A percentile compares a stretch with the other conserved stretches of the same genome.
These are phyloP conservation scores for Alternaria burnsii DNA, from an alignment of 2,329 filamentous ascomycete species.

Conservation along the genomic window DNA sequence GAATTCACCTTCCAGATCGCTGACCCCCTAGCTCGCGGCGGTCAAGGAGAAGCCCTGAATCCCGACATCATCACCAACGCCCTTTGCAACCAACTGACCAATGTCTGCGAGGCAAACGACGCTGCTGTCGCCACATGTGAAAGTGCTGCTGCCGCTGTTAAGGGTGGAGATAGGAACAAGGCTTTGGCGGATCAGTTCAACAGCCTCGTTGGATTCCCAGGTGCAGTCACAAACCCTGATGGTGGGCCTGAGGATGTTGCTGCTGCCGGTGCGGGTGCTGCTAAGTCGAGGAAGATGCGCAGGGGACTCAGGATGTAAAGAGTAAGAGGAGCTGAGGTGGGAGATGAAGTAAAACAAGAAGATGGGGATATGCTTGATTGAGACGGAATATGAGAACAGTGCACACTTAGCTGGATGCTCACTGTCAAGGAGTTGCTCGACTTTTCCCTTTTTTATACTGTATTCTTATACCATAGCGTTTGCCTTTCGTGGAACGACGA, in stretches of 20 bases:
- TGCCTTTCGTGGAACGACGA: not conserved
- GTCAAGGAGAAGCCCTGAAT: slow-evolving; percentile 74
- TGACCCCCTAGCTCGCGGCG: slow-evolving; percentile 67
- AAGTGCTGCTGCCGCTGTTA: slow-evolving; percentile 62
- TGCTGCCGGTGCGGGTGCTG: slow-evolving; percentile 27
- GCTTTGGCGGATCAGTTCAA: slow-evolving; percentile 55
- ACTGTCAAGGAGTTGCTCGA: slow-evolving; percentile 1
- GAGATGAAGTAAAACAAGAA: not conserved
- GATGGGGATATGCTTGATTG: not conserved
- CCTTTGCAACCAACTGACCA: slow-evolving; percentile 73
- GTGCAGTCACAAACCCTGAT: slow-evolving; percentile 43
- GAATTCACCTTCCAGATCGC: slow-evolving; percentile 75
- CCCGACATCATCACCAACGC: slow-evolving; percentile 78
- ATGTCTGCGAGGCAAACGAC: slow-evolving; percentile 70
- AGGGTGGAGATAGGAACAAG: slow-evolving; percentile 54
- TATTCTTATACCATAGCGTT: slow-evolving; percentile 7
- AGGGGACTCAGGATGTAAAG: slow-evolving; percentile 28
- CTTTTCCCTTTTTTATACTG: slow-evolving; percentile 1
- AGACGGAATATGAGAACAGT: not conserved
- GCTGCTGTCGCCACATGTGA: slow-evolving; percentile 65
- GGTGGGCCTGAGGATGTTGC: slow-evolving; percentile 39
- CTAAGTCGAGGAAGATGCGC: slow-evolving; percentile 30
- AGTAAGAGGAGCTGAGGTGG: not conserved
- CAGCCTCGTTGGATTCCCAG: slow-evolving; percentile 49
- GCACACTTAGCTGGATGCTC: slow-evolving; percentile 1